Evolutionary conservation across 2,329 filamentous ascomycete species (phyloP).

Genomic region (Beauveria rudraprayagi): DNA sequence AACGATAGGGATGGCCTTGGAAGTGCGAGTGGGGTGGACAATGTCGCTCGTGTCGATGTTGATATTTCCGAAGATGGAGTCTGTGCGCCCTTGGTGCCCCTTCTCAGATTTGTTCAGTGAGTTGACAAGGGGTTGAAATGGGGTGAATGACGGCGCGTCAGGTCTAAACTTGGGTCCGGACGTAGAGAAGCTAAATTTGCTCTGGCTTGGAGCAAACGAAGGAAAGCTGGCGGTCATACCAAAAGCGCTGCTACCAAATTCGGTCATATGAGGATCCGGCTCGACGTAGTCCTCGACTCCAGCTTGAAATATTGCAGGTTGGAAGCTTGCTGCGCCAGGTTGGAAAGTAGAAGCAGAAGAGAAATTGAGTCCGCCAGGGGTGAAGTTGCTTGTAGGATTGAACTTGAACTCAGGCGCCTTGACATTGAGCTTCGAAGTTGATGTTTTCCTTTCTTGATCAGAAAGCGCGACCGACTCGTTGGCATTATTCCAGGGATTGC

Average conservation of each 20-base stretch:
- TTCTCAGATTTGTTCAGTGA: slow-evolving; percentile 37
- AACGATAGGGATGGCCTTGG: slow-evolving; percentile 78
- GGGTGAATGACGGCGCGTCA: slow-evolving; percentile 70
- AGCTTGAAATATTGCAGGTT: slow-evolving; percentile 30
- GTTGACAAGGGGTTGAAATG: slow-evolving; percentile 40
- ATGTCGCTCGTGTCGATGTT: slow-evolving; percentile 54
- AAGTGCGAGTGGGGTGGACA: slow-evolving; percentile 59
- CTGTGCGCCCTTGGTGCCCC: slow-evolving; percentile 25
- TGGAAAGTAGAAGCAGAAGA: slow-evolving; percentile 19
- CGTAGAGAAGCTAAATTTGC: slow-evolving; percentile 60
- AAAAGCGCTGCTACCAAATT: slow-evolving; percentile 28
- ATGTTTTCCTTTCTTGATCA: slow-evolving; percentile 45
- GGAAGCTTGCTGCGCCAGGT: slow-evolving; percentile 26
- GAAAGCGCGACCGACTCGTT: slow-evolving; percentile 36
- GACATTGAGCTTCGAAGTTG: slow-evolving; percentile 75
- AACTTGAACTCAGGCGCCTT: slow-evolving; percentile 85
- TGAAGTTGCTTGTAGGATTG: slow-evolving; percentile 46
- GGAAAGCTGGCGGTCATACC: slow-evolving; percentile 64
- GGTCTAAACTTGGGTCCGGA: slow-evolving; percentile 64
- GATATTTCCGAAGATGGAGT: slow-evolving; percentile 63
- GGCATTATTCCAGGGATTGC: slow-evolving; percentile 51
- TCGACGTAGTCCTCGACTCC: slow-evolving; percentile 18
- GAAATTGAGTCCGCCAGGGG: slow-evolving; percentile 44
- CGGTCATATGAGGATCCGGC: slow-evolving; percentile 20
- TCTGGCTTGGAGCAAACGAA: slow-evolving; percentile 60